Conservation (phyloP, 495 filamentous ascomycete species). For the Hypoxylon subgilvum region DNA sequence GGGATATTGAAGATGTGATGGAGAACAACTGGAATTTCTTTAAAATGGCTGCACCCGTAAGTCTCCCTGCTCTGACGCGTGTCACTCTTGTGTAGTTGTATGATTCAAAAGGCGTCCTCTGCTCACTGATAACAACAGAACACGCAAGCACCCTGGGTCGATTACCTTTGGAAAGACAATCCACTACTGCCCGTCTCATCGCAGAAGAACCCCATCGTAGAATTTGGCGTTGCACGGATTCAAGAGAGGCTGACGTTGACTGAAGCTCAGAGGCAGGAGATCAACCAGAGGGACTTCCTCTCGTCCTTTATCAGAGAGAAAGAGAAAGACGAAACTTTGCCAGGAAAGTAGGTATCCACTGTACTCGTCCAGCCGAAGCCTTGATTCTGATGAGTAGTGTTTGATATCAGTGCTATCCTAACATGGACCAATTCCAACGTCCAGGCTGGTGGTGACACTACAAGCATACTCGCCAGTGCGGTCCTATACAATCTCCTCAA, state of each 20-base stretch:
- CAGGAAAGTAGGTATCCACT: too few species aligned
- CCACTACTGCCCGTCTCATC: too few species aligned
- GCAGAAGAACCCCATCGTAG: slow-evolving; percentile 5
- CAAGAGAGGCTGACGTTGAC: slow-evolving; percentile 9
- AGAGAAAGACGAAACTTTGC: too few species aligned
- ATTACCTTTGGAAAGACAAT: slow-evolving; percentile 21
- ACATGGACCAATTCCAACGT: slow-evolving; percentile 50
- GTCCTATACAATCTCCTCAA: slow-evolving; percentile 46
- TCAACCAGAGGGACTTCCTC: slow-evolving; percentile 16
- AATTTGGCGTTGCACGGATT: slow-evolving; percentile 4
- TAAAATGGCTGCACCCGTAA: slow-evolving; percentile 38
- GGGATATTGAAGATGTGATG: slow-evolving; percentile 59
- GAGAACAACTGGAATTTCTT: slow-evolving; percentile 43
- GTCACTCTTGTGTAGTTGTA: too few species aligned
- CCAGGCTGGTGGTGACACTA: slow-evolving; percentile 54
- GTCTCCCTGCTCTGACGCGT: slow-evolving; percentile 13
- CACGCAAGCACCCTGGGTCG: slow-evolving; percentile 50
- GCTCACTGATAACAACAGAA: too few species aligned
- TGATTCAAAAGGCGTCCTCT: too few species aligned
- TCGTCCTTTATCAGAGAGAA: slow-evolving; percentile 12
- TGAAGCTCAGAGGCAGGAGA: not conserved
- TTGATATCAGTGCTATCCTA: slow-evolving; percentile 27
- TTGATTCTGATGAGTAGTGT: too few species aligned
- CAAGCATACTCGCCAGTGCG: slow-evolving; percentile 47
- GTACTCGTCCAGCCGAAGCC: too few species aligned